These are phyloP conservation scores for Annulohypoxylon maeteangense DNA, from an alignment of 495 filamentous ascomycete species.

Conservation along the genomic window DNA sequence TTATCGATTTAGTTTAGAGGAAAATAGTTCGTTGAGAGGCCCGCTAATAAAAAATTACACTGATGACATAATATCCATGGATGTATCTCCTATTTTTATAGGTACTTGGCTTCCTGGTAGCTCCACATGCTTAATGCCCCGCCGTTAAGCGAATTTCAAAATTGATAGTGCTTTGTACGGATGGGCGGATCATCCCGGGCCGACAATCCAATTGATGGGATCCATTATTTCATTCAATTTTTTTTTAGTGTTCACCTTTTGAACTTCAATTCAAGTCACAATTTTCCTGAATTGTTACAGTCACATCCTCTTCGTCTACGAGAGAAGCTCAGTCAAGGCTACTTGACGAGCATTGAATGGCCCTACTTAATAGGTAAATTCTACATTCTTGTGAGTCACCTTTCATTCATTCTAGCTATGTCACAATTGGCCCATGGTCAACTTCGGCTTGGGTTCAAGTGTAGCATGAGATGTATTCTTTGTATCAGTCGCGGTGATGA, in stretches of 20 bases:
- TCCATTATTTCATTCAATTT: conserved; percentile 21
- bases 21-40: not conserved
- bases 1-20: not conserved
- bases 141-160: not conserved
- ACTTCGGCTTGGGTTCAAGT: not conserved
- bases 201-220: conserved; percentile 32
- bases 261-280: conserved; percentile 15
- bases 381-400: conserved; percentile 21
- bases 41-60: conserved; percentile 19
- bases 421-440: not conserved
- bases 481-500: conserved; percentile 67
- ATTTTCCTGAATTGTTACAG: not conserved
- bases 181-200: conserved; percentile 29
- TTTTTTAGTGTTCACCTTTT: conserved; percentile 1
- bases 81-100: not conserved
- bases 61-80: not conserved
- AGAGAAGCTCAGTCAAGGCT: not conserved
- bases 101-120: not conserved
- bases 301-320: conserved; percentile 7
- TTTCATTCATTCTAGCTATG: not conserved
- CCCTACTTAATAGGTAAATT: not conserved
- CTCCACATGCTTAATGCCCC: not conserved
- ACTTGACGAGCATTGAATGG: conserved; percentile 4
- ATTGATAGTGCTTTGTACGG: not conserved
- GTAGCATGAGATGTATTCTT: not conserved